A percentile compares a stretch with the other conserved stretches of the same genome.
Evolutionary conservation across 2,329 filamentous ascomycete genomes (phyloP).

Genomic region (Aspergillus alliaceus): DNA sequence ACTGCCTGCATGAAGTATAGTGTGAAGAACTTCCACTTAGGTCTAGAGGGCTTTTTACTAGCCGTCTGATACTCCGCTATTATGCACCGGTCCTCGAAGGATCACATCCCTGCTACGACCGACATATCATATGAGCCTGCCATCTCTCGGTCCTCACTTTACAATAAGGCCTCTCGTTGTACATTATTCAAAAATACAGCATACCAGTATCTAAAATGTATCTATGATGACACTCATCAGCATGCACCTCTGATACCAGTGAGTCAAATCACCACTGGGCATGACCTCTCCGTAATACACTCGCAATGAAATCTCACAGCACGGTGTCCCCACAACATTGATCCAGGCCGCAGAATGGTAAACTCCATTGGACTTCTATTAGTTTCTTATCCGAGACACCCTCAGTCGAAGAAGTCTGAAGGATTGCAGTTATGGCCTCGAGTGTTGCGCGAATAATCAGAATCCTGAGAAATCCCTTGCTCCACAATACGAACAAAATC

Average conservation of each 20-base stretch:
- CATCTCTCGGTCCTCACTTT: background rate
- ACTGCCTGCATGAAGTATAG: background rate
- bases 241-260: no score
- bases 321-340: no score
- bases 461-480: background rate
- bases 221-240: no score
- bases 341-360: background rate
- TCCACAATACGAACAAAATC: background rate
- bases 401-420: background rate
- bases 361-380: no score
- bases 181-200: no score
- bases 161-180: background rate
- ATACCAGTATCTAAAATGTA: no score
- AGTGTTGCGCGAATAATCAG: background rate
- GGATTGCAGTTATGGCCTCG: background rate
- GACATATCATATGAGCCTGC: background rate
- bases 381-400: background rate
- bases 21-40: no score
- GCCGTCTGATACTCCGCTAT: no score
- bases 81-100: background rate
- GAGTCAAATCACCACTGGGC: no score
- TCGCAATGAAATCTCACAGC: no score
- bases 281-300: no score
- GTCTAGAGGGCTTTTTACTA: background rate
- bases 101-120: background rate